phyloP scores from a whole-genome alignment of 1,284 basidiomycete species.

The Vanrija sp. region DNA sequence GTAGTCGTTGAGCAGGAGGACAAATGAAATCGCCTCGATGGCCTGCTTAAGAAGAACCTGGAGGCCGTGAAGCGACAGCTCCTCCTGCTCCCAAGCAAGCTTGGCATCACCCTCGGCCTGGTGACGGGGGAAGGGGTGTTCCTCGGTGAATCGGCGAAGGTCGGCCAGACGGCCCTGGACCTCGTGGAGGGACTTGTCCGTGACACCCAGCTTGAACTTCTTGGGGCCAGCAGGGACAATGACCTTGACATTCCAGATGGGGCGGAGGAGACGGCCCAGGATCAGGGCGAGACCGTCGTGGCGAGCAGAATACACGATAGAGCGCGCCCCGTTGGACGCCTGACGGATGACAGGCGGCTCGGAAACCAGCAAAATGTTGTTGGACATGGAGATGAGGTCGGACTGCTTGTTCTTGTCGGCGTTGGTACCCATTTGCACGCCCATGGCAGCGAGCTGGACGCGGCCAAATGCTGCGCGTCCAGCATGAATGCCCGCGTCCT shows the following conservation, averaged over 20 bases:
- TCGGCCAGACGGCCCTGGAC: constrained; percentile 75
- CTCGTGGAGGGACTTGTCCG: constrained; percentile 61
- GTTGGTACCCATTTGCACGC: constrained; percentile 28
- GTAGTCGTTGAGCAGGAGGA: constrained; percentile 88
- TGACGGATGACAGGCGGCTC: constrained; percentile 29
- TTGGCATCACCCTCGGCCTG: constrained; percentile 42
- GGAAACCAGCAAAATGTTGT: constrained; percentile 29
- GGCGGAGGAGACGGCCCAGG: constrained; percentile 76
- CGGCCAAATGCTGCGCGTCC: constrained; percentile 31
- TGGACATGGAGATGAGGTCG: constrained; percentile 29
- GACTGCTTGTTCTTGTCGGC: constrained; percentile 16
- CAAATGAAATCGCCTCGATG: constrained; percentile 88
- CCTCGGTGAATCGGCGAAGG: constrained; percentile 65
- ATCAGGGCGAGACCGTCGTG: constrained; percentile 86
- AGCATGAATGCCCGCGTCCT: constrained; percentile 28
- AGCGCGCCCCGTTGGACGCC: constrained; percentile 21
- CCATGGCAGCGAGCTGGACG: constrained; percentile 42
- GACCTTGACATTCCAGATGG: constrained; percentile 81
- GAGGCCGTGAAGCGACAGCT: constrained; percentile 36
- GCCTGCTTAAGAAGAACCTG: constrained; percentile 67
- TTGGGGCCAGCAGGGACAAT: constrained; percentile 48
- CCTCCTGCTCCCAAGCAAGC: constrained; percentile 46
- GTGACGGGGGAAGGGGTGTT: constrained; percentile 40
- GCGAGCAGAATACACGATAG: constrained; percentile 73
- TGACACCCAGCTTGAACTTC: constrained; percentile 44